Evolutionary conservation across 2,329 filamentous ascomycete genomes (phyloP), one percentile per base, ranked within the genome.

Genomic region (Hawksworthiomyces lignivorus): DNA sequence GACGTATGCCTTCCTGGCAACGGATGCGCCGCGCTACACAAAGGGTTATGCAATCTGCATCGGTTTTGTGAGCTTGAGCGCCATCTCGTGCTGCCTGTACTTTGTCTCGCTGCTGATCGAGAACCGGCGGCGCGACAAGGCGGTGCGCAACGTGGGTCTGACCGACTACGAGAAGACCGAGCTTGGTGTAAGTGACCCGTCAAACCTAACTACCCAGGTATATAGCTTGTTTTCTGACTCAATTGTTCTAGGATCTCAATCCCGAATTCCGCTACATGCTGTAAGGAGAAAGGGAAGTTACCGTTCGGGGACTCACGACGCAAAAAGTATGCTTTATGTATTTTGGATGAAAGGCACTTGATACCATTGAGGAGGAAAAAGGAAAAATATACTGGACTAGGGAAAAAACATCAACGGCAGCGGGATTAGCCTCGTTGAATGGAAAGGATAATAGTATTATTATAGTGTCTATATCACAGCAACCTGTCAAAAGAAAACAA

Each of bases 21-120:
- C 67, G 39, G 87, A 95, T 56, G 74, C 75, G 2, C 86, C 85
- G 1, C 57, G 62, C 34, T 94, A 82, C 60, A 73, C 67, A 7
- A 78, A 72, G 1, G 89, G 88, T 0, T 94, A 92, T 62, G 73
- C 72, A 41, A 87, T 95, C 48, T 83, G 79, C 55, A 70, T 94
- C 5, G 77, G 71, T 0, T 94, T 94, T 54, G 73, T 82, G 8
- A 73, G 76, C 38, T 57, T 95, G 22, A 82, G 80, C 40, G 77
- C 75, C 14, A 51, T 81, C 4, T 69, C 75, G 10, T 84, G 78
- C 52, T 57, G 66, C 14, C 42, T 70, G 1, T 90, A 90, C 55
- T 75, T 72, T 2, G 49, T 71, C 4, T 71, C 70, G 2, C 79
- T 84, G 45, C 62, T 61, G 50, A 57, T 59, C 47, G 72, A 80